Base-by-base conservation (phyloP, 2,329 filamentous ascomycete species). In the Phialocephala sp. region DNA sequence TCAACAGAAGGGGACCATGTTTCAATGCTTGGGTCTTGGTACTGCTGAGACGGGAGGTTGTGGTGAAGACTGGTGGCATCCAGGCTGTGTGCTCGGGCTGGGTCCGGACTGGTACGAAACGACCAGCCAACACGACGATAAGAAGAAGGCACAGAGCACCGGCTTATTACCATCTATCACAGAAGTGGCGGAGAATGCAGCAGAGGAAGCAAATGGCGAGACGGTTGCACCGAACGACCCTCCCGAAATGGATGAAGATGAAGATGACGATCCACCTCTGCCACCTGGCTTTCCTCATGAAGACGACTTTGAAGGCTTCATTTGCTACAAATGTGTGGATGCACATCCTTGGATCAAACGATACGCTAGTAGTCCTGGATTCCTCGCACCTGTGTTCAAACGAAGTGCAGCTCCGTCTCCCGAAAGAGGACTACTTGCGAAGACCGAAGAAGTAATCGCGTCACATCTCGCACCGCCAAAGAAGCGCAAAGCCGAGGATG, bases 1-100 rank as follows among this genome's bases (percentile, higher is more conserved):
- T 57, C 84, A 91, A 76, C 93, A 99, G 77, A 96, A 94, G 72
- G 94, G 94, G 0, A 98, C 94, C 45, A 99, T 99, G 95, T 99
- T 96, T 72, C 95, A 99, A 78, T 99, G 95, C 76, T 78, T 98
- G 2, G 94, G 94, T 0, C 81, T 98, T 0, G 93, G 93, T 0
- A 90, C 88, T 0, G 84, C 86, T 14, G 91, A 94, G 71, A 89
- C 90, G 1, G 94, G 94, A 18, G 94, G 94, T 4, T 98, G 94
- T 78, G 94, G 94, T 14, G 94, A 98, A 80, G 94, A 98, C 76
- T 98, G 94, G 94, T 98, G 93, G 85, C 94, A 98, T 80, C 93
- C 94, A 0, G 93, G 95, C 68, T 98, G 94, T 76, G 81, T 98
- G 8, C 87, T 97, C 58, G 94, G 94, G 6, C 80, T 96, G 71